Conservation (phyloP, 108 stramenopile genomes). For the Fragilaria radians region DNA sequence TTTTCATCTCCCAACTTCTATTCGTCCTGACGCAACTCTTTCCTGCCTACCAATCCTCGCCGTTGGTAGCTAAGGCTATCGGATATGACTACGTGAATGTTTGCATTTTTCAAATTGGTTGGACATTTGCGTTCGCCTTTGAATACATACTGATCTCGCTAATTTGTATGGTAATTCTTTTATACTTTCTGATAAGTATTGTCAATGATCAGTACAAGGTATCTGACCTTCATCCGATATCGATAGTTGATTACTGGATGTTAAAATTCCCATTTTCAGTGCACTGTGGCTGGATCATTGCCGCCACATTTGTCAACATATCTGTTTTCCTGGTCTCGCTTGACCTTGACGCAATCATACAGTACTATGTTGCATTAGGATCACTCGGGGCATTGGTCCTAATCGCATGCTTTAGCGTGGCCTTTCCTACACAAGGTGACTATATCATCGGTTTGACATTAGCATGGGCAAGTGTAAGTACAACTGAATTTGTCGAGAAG, state of each 20-base stretch:
- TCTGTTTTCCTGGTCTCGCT: constrained; percentile 55
- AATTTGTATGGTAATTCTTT: constrained; percentile 53
- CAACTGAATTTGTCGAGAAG: no score
- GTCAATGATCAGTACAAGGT: constrained; percentile 10
- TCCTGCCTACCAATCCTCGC: constrained; percentile 9
- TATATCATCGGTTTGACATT: constrained; percentile 55
- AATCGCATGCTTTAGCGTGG: constrained; percentile 31
- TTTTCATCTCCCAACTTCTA: constrained; percentile 58
- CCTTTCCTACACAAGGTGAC: constrained; percentile 12
- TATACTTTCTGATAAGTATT: constrained; percentile 24
- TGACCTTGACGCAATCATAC: constrained; percentile 21
- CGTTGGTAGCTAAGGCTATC: constrained; percentile 43
- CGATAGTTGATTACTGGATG: constrained; percentile 42
- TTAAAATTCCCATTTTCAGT: constrained; percentile 74
- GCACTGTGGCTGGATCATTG: constrained; percentile 79
- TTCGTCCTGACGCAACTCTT: constrained; percentile 52
- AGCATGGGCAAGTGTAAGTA: constrained; percentile 58
- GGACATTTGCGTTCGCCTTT: constrained; percentile 62
- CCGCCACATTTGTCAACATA: constrained; percentile 67
- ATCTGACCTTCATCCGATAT: background rate
- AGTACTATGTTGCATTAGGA: constrained; percentile 41
- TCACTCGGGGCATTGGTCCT: constrained; percentile 44
- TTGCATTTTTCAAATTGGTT: constrained; percentile 45
- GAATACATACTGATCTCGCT: constrained; percentile 51
- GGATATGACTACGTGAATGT: constrained; percentile 49